phyloP scores from a whole-genome alignment of 306 rosid species.

The Psophocarpus tetragonolobus region DNA sequence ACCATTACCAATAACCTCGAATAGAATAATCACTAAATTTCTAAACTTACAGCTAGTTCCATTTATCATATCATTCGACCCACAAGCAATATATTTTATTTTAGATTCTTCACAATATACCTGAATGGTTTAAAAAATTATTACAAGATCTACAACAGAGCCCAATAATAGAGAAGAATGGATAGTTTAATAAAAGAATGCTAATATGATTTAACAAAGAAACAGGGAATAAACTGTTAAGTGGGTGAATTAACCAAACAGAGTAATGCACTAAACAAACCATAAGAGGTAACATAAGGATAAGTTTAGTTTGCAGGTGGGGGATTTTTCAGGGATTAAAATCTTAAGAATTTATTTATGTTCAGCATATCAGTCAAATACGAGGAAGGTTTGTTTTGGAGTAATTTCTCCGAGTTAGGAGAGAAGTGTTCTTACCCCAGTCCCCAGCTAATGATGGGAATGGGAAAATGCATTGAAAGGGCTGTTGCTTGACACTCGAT shows the following conservation, averaged over 20 bases:
- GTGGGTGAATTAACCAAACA: neutral
- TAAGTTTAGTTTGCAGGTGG: neutral
- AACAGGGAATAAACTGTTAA: neutral
- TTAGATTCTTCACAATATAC: conserved; percentile 8
- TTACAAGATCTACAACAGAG: neutral
- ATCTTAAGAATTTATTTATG: neutral
- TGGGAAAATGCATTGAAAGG: too few relatives aligned
- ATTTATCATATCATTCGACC: neutral
- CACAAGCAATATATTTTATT: neutral
- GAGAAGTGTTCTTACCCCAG: conserved; percentile 8
- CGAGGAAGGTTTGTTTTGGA: neutral
- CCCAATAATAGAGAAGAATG: neutral
- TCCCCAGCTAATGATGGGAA: neutral
- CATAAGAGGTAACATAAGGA: neutral
- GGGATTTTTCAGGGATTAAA: neutral
- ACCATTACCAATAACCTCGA: conserved; percentile 14
- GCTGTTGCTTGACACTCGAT: conserved; percentile 4
- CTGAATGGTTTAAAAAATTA: neutral
- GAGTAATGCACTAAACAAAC: neutral
- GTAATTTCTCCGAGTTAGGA: neutral
- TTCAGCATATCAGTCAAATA: neutral
- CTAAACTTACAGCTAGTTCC: neutral
- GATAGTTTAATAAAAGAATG: neutral
- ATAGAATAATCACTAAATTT: conserved; percentile 4
- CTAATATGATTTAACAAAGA: neutral